phyloP scores from a whole-genome alignment of 768 basidiomycete species.

The Leccinum variicolor region DNA sequence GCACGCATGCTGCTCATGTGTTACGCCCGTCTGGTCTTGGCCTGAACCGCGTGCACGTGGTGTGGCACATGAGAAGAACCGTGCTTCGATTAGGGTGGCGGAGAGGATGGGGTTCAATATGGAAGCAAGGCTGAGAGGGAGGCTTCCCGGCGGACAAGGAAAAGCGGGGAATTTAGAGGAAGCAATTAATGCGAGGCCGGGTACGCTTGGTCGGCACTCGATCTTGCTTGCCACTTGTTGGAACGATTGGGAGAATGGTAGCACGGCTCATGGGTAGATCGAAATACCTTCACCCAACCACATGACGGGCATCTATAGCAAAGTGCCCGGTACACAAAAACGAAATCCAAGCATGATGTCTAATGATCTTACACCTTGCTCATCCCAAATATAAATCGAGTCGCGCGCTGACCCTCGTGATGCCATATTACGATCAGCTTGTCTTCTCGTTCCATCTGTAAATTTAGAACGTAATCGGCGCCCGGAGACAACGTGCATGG shows the following conservation, averaged over 20 bases:
- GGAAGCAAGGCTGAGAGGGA: conserved; percentile 50
- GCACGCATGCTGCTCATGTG: conserved; percentile 52
- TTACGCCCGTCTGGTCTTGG: conserved; percentile 47
- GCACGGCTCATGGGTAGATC: conserved; percentile 8
- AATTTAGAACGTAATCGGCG: background rate
- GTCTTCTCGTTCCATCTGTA: conserved; percentile 36
- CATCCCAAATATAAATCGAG: background rate
- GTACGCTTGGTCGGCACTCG: conserved; percentile 35
- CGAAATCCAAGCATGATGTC: background rate
- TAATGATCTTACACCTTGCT: background rate
- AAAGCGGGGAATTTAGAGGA: conserved; percentile 35
- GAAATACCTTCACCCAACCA: background rate
- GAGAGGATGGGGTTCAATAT: conserved; percentile 56
- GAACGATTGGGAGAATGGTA: conserved; percentile 32
- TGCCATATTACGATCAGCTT: background rate
- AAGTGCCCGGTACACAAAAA: background rate
- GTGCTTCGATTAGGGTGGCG: conserved; percentile 46
- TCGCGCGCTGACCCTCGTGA: background rate
- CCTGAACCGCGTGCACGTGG: conserved; percentile 57
- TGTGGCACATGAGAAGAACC: conserved; percentile 56
- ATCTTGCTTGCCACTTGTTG: conserved; percentile 39
- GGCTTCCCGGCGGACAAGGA: conserved; percentile 41
- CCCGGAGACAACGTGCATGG: background rate
- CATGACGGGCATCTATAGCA: background rate
- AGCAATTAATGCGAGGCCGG: conserved; percentile 25